phyloP scores from a whole-genome alignment of 2,329 filamentous ascomycete genomes.

The Aspergillus felis region DNA sequence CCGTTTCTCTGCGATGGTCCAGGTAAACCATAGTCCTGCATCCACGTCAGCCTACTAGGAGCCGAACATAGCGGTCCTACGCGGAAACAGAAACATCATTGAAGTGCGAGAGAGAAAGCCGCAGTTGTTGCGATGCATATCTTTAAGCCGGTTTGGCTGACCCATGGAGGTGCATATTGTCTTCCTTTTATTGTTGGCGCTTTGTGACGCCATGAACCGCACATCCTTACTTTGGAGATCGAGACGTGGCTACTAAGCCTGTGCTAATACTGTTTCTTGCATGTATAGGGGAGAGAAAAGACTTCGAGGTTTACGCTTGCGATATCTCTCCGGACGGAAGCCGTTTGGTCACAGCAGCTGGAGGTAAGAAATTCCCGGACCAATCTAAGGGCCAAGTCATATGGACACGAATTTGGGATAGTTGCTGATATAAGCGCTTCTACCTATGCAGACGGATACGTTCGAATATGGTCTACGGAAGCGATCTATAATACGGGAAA shows the following conservation, averaged over 20 bases:
- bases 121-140: constrained; percentile 61
- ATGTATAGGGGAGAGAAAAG: constrained; percentile 79
- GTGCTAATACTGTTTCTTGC: constrained; percentile 9
- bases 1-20: constrained; percentile 27
- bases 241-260: constrained; percentile 6
- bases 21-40: constrained; percentile 13
- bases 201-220: background rate
- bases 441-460: constrained; percentile 70
- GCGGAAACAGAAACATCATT: constrained; percentile 1
- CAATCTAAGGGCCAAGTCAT: background rate
- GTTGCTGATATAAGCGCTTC: background rate
- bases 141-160: constrained; percentile 94
- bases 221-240: background rate
- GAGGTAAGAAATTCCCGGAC: constrained; percentile 56
- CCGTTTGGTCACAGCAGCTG: constrained; percentile 87
- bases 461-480: constrained; percentile 96
- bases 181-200: constrained; percentile 2
- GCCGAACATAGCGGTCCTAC: constrained; percentile 3
- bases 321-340: constrained; percentile 93
- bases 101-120: constrained; percentile 2
- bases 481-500: constrained; percentile 80
- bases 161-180: constrained; percentile 67
- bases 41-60: constrained; percentile 20
- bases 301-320: constrained; percentile 98
- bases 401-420: constrained; percentile 7